These are phyloP conservation scores for Dryas integrifolia DNA, from an alignment of 331 rosid genomes.

Conservation along the genomic window DNA sequence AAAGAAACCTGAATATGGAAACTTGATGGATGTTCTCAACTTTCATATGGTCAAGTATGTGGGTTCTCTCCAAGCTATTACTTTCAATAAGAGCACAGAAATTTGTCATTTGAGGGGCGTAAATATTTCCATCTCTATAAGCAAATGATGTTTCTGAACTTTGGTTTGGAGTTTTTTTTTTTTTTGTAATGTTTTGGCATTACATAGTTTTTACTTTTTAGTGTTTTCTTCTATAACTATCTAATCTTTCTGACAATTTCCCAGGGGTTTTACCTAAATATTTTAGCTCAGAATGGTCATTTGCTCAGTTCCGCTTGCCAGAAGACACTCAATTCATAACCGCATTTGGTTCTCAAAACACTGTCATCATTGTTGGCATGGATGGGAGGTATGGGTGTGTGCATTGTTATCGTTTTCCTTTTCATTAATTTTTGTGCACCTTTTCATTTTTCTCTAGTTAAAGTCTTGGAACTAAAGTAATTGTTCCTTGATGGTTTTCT, in stretches of 20 bases:
- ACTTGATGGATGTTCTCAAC: slow-evolving; percentile 18
- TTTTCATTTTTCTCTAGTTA: background rate
- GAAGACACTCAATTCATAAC: slow-evolving; percentile 65
- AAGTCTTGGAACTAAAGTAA: slow-evolving; percentile 4
- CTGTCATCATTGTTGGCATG: slow-evolving; percentile 63
- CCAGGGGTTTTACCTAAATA: slow-evolving; percentile 89
- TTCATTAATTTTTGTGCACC: no score
- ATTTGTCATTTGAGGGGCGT: background rate
- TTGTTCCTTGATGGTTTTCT: background rate
- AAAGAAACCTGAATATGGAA: slow-evolving; percentile 13
- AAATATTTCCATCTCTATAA: slow-evolving; percentile 4
- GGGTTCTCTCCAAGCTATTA: background rate
- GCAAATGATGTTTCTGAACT: slow-evolving; percentile 22
- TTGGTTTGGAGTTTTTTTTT: background rate
- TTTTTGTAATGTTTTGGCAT: background rate
- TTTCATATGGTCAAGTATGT: slow-evolving; percentile 14
- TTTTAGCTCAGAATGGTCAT: slow-evolving; percentile 98
- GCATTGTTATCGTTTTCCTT: no score
- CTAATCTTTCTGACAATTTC: slow-evolving; percentile 19
- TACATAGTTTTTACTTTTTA: slow-evolving; percentile 8
- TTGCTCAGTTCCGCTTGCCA: slow-evolving; percentile 80
- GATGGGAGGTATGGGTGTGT: slow-evolving; percentile 71
- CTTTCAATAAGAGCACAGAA: background rate
- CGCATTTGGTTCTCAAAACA: slow-evolving; percentile 81
- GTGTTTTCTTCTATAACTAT: background rate